Base-by-base conservation (phyloP, 257 asterid species). In the Plantago major region DNA sequence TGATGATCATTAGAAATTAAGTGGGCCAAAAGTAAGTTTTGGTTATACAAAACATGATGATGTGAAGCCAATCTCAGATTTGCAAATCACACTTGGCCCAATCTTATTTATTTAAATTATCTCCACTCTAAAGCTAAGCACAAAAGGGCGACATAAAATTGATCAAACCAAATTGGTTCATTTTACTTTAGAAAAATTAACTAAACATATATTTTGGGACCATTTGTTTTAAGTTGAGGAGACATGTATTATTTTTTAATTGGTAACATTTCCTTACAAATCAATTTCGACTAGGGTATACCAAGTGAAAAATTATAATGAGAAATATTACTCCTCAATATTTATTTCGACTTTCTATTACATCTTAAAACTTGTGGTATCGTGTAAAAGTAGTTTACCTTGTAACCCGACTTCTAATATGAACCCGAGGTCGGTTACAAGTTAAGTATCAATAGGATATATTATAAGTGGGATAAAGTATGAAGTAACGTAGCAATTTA, bases 81-180 rank as follows among this genome's bases (percentile, higher is more conserved):
- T 67, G 78, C 82, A 67, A 37, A 79, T 81, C 86, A 67, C 43
- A 45, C 66, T 68, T 71, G 79, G 76, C 58, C 79, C 76, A n/a
- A 78, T 43, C 50, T 54, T 60, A 65, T 33, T 68, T 71, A 48
- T 76, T 64, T 55, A 50, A 17, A 46, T 77, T 62, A 56, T 67
- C 66, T 63, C 73, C 60, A 72, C 48, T 48, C 42, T 49, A 73
- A 73, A 77, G 77, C 10, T 48, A n/a, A 42, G 42, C 61, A 65
- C 67, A 44, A 33, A 65, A 52, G 58, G 13, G 13, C 28, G 58
- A 69, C 37, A 17, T 57, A 76, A 63, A 57, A 67, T 58, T 10
- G 38, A 18, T 9, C 10, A n/a, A 16, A 49, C 8, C 15, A 49
- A 30, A 30, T 30, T 3, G 5, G 37, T 2, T 30, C 37, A 2